phyloP scores from a whole-genome alignment of 2,329 filamentous ascomycete species.

The Xylaria sp. region DNA sequence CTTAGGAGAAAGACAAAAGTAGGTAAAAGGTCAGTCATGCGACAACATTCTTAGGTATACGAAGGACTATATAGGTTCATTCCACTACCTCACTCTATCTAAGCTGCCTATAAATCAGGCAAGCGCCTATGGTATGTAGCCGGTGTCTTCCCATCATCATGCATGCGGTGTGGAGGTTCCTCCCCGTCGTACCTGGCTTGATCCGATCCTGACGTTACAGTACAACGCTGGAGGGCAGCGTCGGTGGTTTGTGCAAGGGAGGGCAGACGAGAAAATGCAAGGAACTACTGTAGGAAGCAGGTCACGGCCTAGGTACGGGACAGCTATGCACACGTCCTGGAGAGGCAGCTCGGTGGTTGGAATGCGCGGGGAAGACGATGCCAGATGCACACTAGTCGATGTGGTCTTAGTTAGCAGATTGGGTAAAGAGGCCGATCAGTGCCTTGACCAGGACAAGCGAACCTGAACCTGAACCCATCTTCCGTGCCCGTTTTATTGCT shows the following conservation, averaged over 20 bases:
- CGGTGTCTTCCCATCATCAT: neutral
- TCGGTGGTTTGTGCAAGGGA: neutral
- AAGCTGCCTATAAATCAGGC: neutral
- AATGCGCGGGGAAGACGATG: constrained; percentile 12
- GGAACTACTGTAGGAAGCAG: constrained; percentile 5
- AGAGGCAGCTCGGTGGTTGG: constrained; percentile 20
- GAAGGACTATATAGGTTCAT: constrained; percentile 21
- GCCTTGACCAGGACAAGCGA: constrained; percentile 8
- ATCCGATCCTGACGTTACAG: constrained; percentile 12
- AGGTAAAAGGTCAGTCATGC: neutral
- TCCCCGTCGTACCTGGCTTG: neutral
- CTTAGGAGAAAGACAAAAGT: neutral
- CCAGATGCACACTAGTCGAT: constrained; percentile 18
- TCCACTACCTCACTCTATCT: neutral
- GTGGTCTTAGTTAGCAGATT: neutral
- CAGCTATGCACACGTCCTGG: constrained; percentile 10
- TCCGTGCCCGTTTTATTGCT: constrained; percentile 8
- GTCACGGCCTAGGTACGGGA: constrained; percentile 1
- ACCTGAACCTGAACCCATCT: neutral
- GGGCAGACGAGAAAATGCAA: too few relatives aligned
- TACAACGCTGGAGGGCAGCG: neutral
- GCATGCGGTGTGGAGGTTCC: constrained; percentile 2
- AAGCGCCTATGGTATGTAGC: too few relatives aligned
- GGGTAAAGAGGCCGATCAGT: constrained; percentile 14
- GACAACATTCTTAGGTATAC: neutral